Conservation (phyloP, 257 asterid genomes). For the Leonotis leonurus region DNA sequence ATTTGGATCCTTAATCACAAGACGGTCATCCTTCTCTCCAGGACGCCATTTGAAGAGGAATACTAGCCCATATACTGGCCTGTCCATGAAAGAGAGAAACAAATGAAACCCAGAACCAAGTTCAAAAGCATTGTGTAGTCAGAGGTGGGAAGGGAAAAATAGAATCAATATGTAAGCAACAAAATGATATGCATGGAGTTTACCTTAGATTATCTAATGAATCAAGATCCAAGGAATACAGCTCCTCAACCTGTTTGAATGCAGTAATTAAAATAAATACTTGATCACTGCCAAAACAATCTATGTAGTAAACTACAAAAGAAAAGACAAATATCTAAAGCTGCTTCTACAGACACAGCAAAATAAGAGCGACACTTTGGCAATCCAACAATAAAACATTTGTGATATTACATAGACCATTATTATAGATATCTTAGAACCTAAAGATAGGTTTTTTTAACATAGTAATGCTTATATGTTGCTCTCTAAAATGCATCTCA, state of each 20-base stretch:
- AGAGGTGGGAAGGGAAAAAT: neutral
- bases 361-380: neutral
- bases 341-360: neutral
- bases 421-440: no score
- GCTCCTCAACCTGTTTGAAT: slow-evolving; percentile 84
- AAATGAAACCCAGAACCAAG: neutral
- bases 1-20: slow-evolving; percentile 79
- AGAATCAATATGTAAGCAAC: neutral
- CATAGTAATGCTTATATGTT: neutral
- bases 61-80: slow-evolving; percentile 88
- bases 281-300: neutral
- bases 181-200: slow-evolving; percentile 4
- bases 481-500: neutral
- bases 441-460: no score
- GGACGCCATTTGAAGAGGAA: slow-evolving; percentile 99
- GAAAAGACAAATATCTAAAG: neutral
- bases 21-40: slow-evolving; percentile 91
- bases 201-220: slow-evolving; percentile 78
- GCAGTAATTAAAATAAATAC: slow-evolving; percentile 18
- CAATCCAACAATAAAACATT: no score
- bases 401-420: no score
- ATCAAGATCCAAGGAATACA: slow-evolving; percentile 90
- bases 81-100: slow-evolving; percentile 22
- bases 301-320: neutral
- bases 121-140: neutral